Evolutionary conservation across 345 rosid species (phyloP), one percentile per base, ranked within the genome.

Genomic region (Populus davidiana): DNA sequence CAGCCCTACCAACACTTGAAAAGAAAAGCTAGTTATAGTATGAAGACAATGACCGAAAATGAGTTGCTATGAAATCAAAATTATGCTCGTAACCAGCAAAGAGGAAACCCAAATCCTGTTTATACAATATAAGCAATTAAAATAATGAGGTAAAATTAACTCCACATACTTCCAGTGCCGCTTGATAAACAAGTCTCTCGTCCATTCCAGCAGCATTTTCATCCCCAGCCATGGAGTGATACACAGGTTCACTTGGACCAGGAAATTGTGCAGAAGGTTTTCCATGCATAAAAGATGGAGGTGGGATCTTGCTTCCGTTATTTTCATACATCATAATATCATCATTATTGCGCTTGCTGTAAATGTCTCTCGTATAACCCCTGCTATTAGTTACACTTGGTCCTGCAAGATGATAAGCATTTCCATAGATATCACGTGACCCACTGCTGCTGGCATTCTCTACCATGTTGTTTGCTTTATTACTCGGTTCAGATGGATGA

Each of bases 151-250:
- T 18, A 80, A 29, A 69, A 38, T 47, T n/a, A 68, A 75, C 31
- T 66, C 59, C 23, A 81, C 68, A 27, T 86, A 91, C 99, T 98
- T 91, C 91, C 77, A 96, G 75, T 77, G 96, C 98, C 18, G 97
- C 99, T 83, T 91, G 96, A 87, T 91, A 96, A 79, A 96, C 81
- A 79, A 93, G 82, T 81, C 93, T 87, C 80, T 96, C 99, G 43
- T 92, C 98, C 79, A 49, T 77, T 77, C 78, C 91, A 16, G 85
- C 47, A 76, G 36, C 81, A 76, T 89, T 84, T 47, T 93, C 98
- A 67, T 92, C 94, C 66, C 80, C 89, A 13, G 80, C 47, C 25
- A 82, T 87, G 82, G 88, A 71, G 78, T 83, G 89, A 70, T 77
- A 85, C 69, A 76, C 33, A 67, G 84, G 77, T 68, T 89, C 94